phyloP scores from a whole-genome alignment of 2,329 filamentous ascomycete genomes.

The Colletotrichum tabaci region DNA sequence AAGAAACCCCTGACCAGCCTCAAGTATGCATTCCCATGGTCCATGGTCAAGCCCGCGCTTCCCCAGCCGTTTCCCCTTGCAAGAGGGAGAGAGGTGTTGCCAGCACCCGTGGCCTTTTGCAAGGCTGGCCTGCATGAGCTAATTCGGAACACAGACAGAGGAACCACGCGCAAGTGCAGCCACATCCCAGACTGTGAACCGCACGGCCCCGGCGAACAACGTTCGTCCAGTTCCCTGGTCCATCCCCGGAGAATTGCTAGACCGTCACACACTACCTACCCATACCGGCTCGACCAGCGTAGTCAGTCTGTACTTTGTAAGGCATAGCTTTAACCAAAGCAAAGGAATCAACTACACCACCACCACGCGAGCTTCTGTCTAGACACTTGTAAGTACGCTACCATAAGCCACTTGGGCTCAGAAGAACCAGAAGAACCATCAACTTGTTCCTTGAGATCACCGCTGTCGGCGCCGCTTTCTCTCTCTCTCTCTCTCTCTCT shows the following conservation, averaged over 20 bases:
- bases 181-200: constrained; percentile 32
- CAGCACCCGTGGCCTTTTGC: constrained; percentile 31
- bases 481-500: no score
- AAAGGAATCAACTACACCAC: constrained; percentile 17
- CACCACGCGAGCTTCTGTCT: not conserved
- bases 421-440: constrained; percentile 32
- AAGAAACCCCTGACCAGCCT: constrained; percentile 24
- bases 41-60: constrained; percentile 25
- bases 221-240: constrained; percentile 39
- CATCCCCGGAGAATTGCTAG: constrained; percentile 39
- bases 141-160: constrained; percentile 37
- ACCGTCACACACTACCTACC: constrained; percentile 32
- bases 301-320: not conserved
- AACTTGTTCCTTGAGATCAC: constrained; percentile 23
- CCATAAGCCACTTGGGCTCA: constrained; percentile 2
- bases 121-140: constrained; percentile 43
- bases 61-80: constrained; percentile 34
- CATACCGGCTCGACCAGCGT: constrained; percentile 29
- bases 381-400: constrained; percentile 2
- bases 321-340: constrained; percentile 25
- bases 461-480: not conserved
- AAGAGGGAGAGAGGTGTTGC: constrained; percentile 7
- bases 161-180: constrained; percentile 34
- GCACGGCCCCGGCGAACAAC: constrained; percentile 42
- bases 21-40: constrained; percentile 33